phyloP scores from a whole-genome alignment of 495 filamentous ascomycete species.

The Pyrenula massariospora region DNA sequence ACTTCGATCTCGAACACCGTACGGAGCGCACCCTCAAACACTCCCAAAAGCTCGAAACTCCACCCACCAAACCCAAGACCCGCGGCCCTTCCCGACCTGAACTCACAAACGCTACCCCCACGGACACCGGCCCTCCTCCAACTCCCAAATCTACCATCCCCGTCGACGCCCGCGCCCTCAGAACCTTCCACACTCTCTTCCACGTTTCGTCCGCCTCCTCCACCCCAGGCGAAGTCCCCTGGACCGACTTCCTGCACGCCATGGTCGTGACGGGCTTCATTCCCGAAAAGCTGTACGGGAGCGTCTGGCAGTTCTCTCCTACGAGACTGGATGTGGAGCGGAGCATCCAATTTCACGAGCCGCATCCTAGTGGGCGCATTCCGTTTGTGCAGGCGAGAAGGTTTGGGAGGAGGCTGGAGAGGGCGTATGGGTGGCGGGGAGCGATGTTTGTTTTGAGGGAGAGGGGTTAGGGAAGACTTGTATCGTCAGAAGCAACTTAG shows the following conservation, averaged over 20 bases:
- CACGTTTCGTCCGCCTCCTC: conserved; percentile 14
- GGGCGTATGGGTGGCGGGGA: conserved; percentile 33
- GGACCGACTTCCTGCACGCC: conserved; percentile 40
- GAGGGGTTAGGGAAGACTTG: too few species aligned
- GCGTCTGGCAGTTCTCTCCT: conserved; percentile 38
- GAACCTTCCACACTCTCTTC: conserved; percentile 36
- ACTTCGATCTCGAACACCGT: conserved; percentile 10
- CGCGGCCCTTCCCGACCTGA: conserved; percentile 12
- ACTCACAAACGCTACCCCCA: background rate
- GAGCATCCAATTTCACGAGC: conserved; percentile 44
- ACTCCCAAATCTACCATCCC: conserved; percentile 14
- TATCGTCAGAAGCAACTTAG: too few species aligned
- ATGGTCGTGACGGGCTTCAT: conserved; percentile 34
- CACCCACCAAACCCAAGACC: conserved; percentile 66
- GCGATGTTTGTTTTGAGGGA: conserved; percentile 16
- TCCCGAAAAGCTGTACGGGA: conserved; percentile 38
- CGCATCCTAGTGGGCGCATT: conserved; percentile 37
- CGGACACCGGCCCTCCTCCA: background rate
- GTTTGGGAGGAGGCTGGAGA: conserved; percentile 29
- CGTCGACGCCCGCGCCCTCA: conserved; percentile 30
- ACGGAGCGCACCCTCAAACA: conserved; percentile 7
- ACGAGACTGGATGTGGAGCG: conserved; percentile 22
- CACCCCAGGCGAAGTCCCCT: conserved; percentile 30
- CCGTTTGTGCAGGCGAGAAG: conserved; percentile 21
- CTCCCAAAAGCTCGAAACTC: conserved; percentile 71